phyloP scores from a whole-genome alignment of 768 basidiomycete species.

The Tylopilus vinaceipallidus region DNA sequence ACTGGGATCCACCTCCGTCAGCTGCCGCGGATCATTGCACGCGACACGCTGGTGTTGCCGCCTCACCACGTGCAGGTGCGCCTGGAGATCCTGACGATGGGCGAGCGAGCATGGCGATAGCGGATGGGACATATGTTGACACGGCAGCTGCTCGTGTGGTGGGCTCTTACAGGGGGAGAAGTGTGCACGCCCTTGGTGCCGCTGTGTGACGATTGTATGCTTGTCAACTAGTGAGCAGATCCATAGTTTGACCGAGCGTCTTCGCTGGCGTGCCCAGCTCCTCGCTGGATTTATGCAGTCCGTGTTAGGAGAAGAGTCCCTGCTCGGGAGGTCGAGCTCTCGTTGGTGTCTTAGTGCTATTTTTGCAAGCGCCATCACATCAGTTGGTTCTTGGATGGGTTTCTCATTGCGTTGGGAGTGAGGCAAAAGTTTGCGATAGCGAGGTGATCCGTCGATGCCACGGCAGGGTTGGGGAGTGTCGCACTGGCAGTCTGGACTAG shows the following conservation, averaged over 20 bases:
- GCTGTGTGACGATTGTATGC: constrained; percentile 3
- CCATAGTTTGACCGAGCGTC: too few relatives aligned
- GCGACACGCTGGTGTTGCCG: constrained; percentile 19
- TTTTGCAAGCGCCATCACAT: too few relatives aligned
- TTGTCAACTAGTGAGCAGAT: too few relatives aligned
- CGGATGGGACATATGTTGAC: constrained; percentile 43
- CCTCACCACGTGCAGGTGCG: constrained; percentile 34
- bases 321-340: constrained; percentile 77
- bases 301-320: too few relatives aligned
- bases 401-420: too few relatives aligned
- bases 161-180: constrained; percentile 41
- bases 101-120: constrained; percentile 23
- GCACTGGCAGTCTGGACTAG: too few relatives aligned
- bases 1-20: constrained; percentile 4
- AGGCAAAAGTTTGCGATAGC: too few relatives aligned
- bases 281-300: too few relatives aligned
- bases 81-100: constrained; percentile 51
- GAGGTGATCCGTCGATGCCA: too few relatives aligned
- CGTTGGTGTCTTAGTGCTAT: constrained; percentile 86
- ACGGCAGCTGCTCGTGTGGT: constrained; percentile 55
- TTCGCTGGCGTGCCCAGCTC: too few relatives aligned
- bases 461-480: too few relatives aligned
- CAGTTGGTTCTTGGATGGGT: too few relatives aligned
- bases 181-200: constrained; percentile 8
- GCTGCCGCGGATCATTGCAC: not conserved